These are phyloP conservation scores for Nematocida ironsii DNA, from an alignment of 371 early-diverging fungal genomes.

Conservation along the genomic window DNA sequence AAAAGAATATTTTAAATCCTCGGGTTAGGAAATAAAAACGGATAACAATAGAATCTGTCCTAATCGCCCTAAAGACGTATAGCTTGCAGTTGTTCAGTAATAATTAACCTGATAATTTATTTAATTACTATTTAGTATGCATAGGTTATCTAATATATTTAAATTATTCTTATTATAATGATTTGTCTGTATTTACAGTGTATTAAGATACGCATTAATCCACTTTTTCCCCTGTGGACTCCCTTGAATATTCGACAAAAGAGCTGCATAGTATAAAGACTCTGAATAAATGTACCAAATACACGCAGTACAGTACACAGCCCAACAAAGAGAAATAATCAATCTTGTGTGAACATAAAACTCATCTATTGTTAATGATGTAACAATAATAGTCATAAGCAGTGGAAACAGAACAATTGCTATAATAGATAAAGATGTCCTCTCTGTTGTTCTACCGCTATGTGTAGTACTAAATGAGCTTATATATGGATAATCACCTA, in stretches of 20 bases:
- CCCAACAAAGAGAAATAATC: not conserved
- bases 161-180: not conserved
- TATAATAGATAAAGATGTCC: not conserved
- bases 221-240: not conserved
- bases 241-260: slow-evolving; percentile 11
- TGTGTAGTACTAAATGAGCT: not conserved
- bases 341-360: not conserved
- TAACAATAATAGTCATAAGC: not conserved
- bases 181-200: slow-evolving; percentile 10
- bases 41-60: too few relatives aligned
- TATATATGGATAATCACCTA: slow-evolving; percentile 31
- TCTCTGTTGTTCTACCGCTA: slow-evolving; percentile 16
- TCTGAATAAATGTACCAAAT: slow-evolving; percentile 13
- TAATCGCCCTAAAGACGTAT: too few relatives aligned
- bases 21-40: not conserved
- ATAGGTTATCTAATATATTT: too few relatives aligned
- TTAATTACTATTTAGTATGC: too few relatives aligned
- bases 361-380: not conserved
- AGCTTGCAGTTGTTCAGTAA: too few relatives aligned
- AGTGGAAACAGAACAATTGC: not conserved
- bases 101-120: too few relatives aligned
- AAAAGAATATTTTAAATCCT: not conserved
- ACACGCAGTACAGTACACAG: not conserved
- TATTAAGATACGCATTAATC: slow-evolving; percentile 10
- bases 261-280: slow-evolving; percentile 9